These are phyloP conservation scores for Ramularia endophylla DNA, from an alignment of 2,329 filamentous ascomycete genomes.

Conservation along the genomic window DNA sequence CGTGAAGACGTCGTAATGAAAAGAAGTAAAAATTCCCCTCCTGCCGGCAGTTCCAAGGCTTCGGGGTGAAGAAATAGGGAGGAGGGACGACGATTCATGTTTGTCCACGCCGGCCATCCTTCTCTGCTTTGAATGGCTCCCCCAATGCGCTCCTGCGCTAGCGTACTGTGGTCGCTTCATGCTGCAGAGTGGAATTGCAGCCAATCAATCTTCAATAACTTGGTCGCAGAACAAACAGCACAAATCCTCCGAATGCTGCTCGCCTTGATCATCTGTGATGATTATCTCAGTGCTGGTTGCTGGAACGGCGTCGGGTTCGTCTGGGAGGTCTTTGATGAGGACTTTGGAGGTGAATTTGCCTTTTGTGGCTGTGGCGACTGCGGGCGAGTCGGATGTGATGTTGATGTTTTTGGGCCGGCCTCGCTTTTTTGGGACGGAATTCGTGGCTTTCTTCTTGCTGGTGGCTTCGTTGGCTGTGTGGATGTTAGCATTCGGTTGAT, in stretches of 20 bases:
- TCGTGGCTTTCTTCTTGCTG: slow-evolving; percentile 8
- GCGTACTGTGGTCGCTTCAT: not conserved
- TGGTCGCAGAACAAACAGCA: slow-evolving; percentile 26
- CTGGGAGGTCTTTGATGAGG: slow-evolving; percentile 22
- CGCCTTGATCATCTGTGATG: slow-evolving; percentile 21
- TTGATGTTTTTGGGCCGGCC: slow-evolving; percentile 12
- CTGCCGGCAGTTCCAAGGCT: no score
- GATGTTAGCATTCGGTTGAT: slow-evolving; percentile 5
- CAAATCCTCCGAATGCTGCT: slow-evolving; percentile 19
- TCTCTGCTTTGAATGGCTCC: no score
- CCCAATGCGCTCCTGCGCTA: slow-evolving; percentile 3
- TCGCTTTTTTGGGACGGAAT: slow-evolving; percentile 11
- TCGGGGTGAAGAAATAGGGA: no score
- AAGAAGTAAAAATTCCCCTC: no score
- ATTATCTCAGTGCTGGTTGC: slow-evolving; percentile 23
- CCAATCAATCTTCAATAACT: slow-evolving; percentile 17
- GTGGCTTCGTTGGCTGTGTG: slow-evolving; percentile 12
- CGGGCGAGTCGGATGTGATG: slow-evolving; percentile 4
- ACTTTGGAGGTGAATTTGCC: slow-evolving; percentile 18
- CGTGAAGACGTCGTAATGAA: no score
- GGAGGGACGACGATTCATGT: no score
- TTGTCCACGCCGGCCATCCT: no score
- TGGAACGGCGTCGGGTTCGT: slow-evolving; percentile 7
- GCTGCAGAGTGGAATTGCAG: no score
- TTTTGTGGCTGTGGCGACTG: slow-evolving; percentile 10